phyloP scores from a whole-genome alignment of 2,329 filamentous ascomycete genomes.

The Colletotrichum sp. region DNA sequence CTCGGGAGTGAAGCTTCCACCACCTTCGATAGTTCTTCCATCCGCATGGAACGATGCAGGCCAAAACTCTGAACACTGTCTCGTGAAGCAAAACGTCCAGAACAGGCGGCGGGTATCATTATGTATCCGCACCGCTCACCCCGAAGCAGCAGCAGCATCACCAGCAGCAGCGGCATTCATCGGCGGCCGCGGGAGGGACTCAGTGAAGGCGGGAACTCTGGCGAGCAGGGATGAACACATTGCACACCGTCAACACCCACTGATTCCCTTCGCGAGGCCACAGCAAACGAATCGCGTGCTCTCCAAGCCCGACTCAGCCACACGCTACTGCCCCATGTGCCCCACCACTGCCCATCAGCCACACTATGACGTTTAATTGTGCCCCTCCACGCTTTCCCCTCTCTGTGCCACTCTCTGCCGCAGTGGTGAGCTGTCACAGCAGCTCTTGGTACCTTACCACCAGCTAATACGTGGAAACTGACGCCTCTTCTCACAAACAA shows the following conservation, averaged over 20 bases:
- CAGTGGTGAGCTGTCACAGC: neutral
- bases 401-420: neutral
- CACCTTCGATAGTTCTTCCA: neutral
- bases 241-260: neutral
- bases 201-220: neutral
- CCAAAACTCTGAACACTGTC: neutral
- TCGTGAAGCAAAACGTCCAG: neutral
- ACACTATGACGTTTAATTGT: conserved; percentile 8
- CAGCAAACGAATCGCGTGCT: neutral
- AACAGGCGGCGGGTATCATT: neutral
- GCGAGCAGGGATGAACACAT: neutral
- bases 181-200: too few relatives aligned
- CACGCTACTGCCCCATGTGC: neutral
- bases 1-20: neutral
- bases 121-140: neutral
- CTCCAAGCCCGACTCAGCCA: neutral
- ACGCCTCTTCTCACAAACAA: neutral
- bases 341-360: neutral
- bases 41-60: neutral
- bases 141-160: neutral
- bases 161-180: neutral
- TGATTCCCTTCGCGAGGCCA: neutral
- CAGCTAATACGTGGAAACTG: neutral
- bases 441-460: neutral
- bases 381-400: conserved; percentile 5